Evolutionary conservation across 306 rosid genomes (phyloP), one percentile per base, ranked within the genome.

Genomic region (Oxytropis ochrocephala): DNA sequence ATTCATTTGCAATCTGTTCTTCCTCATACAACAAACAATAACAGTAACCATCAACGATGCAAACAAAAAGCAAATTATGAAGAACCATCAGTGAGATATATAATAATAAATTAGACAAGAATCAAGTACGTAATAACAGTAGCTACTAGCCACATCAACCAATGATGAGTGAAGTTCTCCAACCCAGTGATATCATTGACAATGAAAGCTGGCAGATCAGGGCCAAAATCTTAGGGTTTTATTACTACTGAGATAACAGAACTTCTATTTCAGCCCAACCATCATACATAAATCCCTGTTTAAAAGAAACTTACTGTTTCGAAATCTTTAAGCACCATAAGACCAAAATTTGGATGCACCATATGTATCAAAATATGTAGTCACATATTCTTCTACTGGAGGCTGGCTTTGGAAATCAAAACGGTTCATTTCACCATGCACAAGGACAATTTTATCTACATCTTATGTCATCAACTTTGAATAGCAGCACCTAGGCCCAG

Each of bases 1-100:
- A 50, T 77, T 79, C 87, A 82, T 85, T 75, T 17, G 63, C 41
- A 77, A 39, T 44, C 78, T 75, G 64, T 75, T 55, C 42, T 67
- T 55, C 58, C 44, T 13, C 61, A 81, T 14, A 72, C 41, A 81
- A 73, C 30, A 75, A 24, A 18, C 6, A 51, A 74, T 54, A 21
- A 50, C 43, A 43, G 18, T 62, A 48, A 61, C 6, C 30, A 74
- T 14, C 47, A 65, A 38, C 38, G 62, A 73, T 5, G 33, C 21
- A 13, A 50, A 62, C 32, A 60, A 72, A 24, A 24, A 24, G 29
- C 33, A 39, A 43, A 49, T 1, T 39, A 7, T 67, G 41, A 49
- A 14, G 33, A 39, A 59, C 29, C 13, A 10, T 56, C 35, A 0
- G 11, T n/a, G 11, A 17, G 11, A 19, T 24, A 9, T 35, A n/a